A percentile compares a stretch with the other conserved stretches of the same genome.
phyloP scores from a whole-genome alignment of 208 protist genomes.

The Acanthamoeba sp. region DNA sequence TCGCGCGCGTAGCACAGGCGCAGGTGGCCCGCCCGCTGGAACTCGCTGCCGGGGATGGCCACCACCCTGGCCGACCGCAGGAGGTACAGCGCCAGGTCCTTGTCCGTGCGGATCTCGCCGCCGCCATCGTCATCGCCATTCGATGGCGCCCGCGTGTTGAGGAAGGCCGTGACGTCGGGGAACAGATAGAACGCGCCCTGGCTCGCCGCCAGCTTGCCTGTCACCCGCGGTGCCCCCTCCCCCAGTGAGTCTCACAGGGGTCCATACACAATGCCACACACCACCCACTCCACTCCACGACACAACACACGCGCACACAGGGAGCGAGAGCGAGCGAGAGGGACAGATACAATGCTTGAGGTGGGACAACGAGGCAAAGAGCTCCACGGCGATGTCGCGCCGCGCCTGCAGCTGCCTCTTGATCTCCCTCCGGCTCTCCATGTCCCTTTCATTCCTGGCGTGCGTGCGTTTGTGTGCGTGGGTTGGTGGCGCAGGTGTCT shows the following conservation, averaged over 20 bases:
- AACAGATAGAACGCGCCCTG: slow-evolving; percentile 37
- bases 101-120: neutral
- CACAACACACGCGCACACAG: no score
- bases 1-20: slow-evolving; percentile 29
- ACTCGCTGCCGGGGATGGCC: slow-evolving; percentile 3
- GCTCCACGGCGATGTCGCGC: neutral
- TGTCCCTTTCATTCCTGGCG: neutral
- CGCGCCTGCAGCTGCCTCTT: neutral
- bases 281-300: neutral
- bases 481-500: no score
- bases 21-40: slow-evolving; percentile 33
- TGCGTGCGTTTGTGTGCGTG: neutral
- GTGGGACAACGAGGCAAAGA: neutral
- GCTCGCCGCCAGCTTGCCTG: neutral
- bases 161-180: slow-evolving; percentile 31
- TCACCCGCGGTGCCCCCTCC: no score
- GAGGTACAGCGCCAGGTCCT: slow-evolving; percentile 11
- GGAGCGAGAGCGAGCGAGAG: neutral
- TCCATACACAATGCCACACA: neutral
- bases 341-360: neutral
- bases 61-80: neutral
- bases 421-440: slow-evolving; percentile 3
- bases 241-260: no score
- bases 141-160: neutral
- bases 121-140: neutral